Conservation (phyloP, 73 alveolate genomes). For the Effrenium voratum region DNA sequence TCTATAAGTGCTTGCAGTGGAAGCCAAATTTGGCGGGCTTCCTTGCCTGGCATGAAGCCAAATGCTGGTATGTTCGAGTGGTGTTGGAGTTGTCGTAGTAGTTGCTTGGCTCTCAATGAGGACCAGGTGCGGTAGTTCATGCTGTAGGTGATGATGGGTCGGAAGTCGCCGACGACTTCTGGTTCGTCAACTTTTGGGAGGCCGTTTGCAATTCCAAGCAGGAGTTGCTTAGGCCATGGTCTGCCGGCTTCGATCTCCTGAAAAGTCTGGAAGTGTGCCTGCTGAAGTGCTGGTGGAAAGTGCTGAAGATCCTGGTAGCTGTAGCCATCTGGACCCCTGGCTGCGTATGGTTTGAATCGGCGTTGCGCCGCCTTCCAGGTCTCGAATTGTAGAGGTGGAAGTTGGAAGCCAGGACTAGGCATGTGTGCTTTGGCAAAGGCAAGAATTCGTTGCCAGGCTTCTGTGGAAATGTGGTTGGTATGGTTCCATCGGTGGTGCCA, state of each 20-base stretch:
- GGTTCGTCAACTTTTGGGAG: not conserved
- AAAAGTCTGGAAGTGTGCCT: not conserved
- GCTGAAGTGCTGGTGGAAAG: not conserved
- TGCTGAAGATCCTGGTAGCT: not conserved
- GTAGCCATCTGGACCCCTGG: not conserved
- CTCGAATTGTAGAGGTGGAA: not conserved
- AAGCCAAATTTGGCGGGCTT: not conserved
- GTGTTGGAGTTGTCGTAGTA: not conserved
- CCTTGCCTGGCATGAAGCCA: not conserved
- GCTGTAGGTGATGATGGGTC: not conserved
- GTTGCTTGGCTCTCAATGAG: not conserved
- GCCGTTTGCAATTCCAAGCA: not conserved
- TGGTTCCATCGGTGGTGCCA: not conserved
- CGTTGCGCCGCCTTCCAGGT: not conserved
- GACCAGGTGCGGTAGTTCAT: not conserved
- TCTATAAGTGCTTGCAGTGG: not conserved
- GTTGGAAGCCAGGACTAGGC: not conserved
- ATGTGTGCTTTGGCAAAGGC: not conserved
- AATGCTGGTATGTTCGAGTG: too few relatives aligned
- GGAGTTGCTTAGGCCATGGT: not conserved
- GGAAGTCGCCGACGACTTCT: not conserved
- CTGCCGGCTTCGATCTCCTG: not conserved
- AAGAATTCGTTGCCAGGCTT: not conserved
- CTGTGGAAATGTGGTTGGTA: too few relatives aligned
- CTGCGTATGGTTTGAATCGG: not conserved